Evolutionary conservation across 805 yeast species (phyloP), one percentile per base, ranked within the genome.

Genomic region (Vanderwaltozyma verrucispora): DNA sequence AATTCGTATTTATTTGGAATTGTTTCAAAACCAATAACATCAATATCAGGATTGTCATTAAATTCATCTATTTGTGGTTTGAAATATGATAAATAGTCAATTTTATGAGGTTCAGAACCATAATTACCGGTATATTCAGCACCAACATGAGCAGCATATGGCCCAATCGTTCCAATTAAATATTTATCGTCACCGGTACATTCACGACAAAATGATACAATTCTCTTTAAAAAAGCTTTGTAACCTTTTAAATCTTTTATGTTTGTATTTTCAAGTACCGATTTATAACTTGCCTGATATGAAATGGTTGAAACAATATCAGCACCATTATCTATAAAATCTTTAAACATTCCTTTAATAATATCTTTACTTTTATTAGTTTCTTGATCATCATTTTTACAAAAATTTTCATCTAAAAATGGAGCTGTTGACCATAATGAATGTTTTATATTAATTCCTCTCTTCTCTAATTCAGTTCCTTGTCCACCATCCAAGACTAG

Each of bases 111-210:
- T 13, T 39, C 20, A 9, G 35, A 32, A 15, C 65, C 68, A 53
- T 81, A 82, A 35, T 75, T 67, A 2, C 94, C 94, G 3, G 78
- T 74, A 48, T 78, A 84, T 49, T 84, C 95, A 0, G 80, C 67
- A 21, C 80, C 74, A 27, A 80, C 51, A 45, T 60, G 75, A 0
- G 88, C 82, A 1, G 88, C 94, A 53, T 74, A 84, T 0, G 94
- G 85, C 0, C 94, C 95, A 27, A 82, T 58, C 7, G 83, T 73
- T 0, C 83, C 94, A 2, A 54, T 43, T 26, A 50, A 37, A 35
- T 49, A 52, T 30, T 34, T 41, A 14, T 46, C 49, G 4, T 46
- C 42, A 20, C 54, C 57, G 18, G 50, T 43, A 30, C 52, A 46
- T 5, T 36, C 37, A n/a, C 57, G 41, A 8, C 50, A 43, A 32